phyloP scores from a whole-genome alignment of 2,329 filamentous ascomycete genomes.

The Diaporthe sp. region DNA sequence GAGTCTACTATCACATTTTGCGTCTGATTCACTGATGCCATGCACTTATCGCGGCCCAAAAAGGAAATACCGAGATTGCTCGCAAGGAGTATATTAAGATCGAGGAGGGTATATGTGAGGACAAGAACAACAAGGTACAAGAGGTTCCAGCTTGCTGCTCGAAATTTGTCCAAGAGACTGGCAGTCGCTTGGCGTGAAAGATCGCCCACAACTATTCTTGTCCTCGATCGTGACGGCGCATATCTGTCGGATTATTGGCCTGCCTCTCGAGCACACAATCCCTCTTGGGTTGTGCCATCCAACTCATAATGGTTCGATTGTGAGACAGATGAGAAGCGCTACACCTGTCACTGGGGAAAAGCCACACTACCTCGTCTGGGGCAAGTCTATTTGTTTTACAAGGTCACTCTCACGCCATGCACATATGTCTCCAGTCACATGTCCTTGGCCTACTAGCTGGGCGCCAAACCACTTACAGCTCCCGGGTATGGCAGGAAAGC shows the following conservation, averaged over 20 bases:
- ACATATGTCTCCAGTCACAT: background rate
- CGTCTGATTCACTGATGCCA: background rate
- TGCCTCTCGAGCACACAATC: slow-evolving; percentile 1
- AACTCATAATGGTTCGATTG: background rate
- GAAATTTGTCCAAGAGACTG: background rate
- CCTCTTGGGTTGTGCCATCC: background rate
- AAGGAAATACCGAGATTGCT: background rate
- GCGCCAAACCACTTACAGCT: background rate
- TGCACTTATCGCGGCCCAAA: too few species aligned
- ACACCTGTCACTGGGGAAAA: background rate
- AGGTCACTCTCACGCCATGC: background rate
- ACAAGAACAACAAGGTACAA: background rate
- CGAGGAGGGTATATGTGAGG: background rate
- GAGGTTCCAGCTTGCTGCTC: background rate
- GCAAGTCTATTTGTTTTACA: background rate
- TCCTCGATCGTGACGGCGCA: background rate
- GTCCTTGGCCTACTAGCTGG: background rate
- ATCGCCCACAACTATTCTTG: background rate
- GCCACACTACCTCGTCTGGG: background rate
- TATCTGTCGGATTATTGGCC: background rate
- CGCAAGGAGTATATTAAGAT: background rate
- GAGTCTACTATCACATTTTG: background rate
- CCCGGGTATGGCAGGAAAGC: background rate
- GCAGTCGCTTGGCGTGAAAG: background rate
- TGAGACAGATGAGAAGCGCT: slow-evolving; percentile 1